phyloP scores from a whole-genome alignment of 2,329 filamentous ascomycete genomes.

The Microcyclosporella mali region DNA sequence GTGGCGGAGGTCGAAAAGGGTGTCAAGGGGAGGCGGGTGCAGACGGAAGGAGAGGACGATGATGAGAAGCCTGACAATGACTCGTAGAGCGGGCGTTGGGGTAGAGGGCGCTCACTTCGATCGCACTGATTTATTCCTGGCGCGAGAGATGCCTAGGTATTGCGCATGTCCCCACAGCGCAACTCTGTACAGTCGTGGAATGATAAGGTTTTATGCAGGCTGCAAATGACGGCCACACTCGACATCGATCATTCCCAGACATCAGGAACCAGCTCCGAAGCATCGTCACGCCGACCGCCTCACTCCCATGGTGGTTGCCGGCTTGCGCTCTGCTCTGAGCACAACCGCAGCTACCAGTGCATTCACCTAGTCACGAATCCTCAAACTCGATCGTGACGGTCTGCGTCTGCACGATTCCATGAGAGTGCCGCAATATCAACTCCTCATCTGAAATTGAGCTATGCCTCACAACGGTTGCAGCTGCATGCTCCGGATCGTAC shows the following conservation, averaged over 20 bases:
- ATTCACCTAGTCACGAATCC: neutral
- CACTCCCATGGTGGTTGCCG: too few relatives aligned
- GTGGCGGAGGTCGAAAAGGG: constrained; percentile 70
- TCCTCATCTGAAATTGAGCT: neutral
- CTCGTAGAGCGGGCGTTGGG: constrained; percentile 12
- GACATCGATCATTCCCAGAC: too few relatives aligned
- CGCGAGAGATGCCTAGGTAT: too few relatives aligned
- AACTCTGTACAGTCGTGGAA: too few relatives aligned
- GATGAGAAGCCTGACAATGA: constrained; percentile 38
- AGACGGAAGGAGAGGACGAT: constrained; percentile 58
- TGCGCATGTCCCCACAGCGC: too few relatives aligned
- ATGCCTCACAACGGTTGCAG: neutral
- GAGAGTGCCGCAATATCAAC: too few relatives aligned
- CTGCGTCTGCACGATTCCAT: constrained; percentile 10
- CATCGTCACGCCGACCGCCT: too few relatives aligned
- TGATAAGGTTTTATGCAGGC: neutral
- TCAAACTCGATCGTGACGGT: constrained; percentile 11
- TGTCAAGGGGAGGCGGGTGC: constrained; percentile 65
- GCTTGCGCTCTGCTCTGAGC: too few relatives aligned
- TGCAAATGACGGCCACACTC: too few relatives aligned
- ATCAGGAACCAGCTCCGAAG: too few relatives aligned
- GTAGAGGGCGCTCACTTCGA: too few relatives aligned
- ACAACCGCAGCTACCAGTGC: neutral
- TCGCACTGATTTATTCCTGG: too few relatives aligned
- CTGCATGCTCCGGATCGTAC: constrained; percentile 9